Conservation (phyloP, 1,284 basidiomycete genomes). For the Chondrostereum purpureum region DNA sequence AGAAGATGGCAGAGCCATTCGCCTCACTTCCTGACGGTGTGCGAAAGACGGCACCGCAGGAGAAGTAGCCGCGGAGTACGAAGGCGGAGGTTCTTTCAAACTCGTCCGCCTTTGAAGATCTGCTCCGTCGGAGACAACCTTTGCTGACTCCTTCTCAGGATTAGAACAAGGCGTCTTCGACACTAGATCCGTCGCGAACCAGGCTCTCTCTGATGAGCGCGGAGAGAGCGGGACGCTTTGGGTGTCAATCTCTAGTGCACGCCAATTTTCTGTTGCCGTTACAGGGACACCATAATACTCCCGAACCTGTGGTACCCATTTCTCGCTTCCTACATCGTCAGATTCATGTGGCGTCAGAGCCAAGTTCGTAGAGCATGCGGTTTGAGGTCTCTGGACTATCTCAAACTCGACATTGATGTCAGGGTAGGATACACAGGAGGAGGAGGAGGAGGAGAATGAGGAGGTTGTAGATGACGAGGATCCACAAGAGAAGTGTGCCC, state of each 20-base stretch:
- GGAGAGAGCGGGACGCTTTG: background rate
- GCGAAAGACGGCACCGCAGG: too few species aligned
- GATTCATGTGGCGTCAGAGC: slow-evolving; percentile 12
- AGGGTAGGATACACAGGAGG: background rate
- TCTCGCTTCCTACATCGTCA: too few species aligned
- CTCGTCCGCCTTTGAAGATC: background rate
- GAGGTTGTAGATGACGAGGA: too few species aligned
- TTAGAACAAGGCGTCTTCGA: background rate
- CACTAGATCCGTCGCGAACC: background rate
- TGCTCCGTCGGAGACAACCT: slow-evolving; percentile 2
- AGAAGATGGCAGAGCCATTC: too few species aligned
- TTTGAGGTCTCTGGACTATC: slow-evolving; percentile 11
- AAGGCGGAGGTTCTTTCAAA: slow-evolving; percentile 18
- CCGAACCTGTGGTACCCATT: slow-evolving; percentile 38
- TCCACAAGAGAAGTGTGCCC: too few species aligned
- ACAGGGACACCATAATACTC: slow-evolving; percentile 16
- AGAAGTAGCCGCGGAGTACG: slow-evolving; percentile 14
- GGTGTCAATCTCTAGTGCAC: background rate
- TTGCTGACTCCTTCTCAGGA: slow-evolving; percentile 7
- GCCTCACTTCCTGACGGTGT: too few species aligned
- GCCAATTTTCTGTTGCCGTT: too few species aligned
- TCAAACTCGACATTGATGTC: slow-evolving; percentile 10
- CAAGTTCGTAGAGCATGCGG: background rate
- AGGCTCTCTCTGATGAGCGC: background rate
- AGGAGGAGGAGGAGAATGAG: too few species aligned